A percentile compares a stretch with the other conserved stretches of the same genome.
Conservation (phyloP, 306 rosid species). For the Luffa acutangula region DNA sequence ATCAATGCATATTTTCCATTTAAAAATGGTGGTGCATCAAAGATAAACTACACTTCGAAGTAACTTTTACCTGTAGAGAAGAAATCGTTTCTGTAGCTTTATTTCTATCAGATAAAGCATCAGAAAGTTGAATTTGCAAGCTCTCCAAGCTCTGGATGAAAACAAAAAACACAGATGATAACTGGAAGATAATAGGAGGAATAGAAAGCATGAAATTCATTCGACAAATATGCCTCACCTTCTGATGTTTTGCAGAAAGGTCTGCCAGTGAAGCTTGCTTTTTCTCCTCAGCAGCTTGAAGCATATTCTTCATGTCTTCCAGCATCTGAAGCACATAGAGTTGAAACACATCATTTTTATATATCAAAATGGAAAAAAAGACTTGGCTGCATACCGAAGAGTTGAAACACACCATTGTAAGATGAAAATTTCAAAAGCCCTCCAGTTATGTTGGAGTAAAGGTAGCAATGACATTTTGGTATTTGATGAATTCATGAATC, state of each 20-base stretch:
- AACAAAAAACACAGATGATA: slow-evolving; percentile 6
- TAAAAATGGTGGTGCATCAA: not conserved
- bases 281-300: slow-evolving; percentile 87
- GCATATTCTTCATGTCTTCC: slow-evolving; percentile 70
- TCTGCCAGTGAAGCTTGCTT: slow-evolving; percentile 77
- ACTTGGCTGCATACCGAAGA: too few species aligned
- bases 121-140: slow-evolving; percentile 90
- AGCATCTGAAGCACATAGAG: slow-evolving; percentile 43
- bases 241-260: slow-evolving; percentile 84
- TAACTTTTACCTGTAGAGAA: slow-evolving; percentile 67
- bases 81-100: slow-evolving; percentile 86
- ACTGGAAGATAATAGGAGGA: not conserved
- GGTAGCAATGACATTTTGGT: slow-evolving; percentile 4
- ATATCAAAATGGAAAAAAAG: too few species aligned
- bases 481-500: not conserved
- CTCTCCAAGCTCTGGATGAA: slow-evolving; percentile 69
- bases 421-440: not conserved
- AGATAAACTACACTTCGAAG: slow-evolving; percentile 8
- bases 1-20: not conserved
- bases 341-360: not conserved
- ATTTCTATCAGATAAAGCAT: slow-evolving; percentile 73
- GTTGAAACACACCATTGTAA: not conserved
- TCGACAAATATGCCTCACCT: slow-evolving; percentile 29
- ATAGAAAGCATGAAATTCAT: not conserved
- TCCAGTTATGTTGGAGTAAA: not conserved